Evolutionary conservation across 495 filamentous ascomycete genomes (phyloP).

Genomic region (Bathelium albidoporum): DNA sequence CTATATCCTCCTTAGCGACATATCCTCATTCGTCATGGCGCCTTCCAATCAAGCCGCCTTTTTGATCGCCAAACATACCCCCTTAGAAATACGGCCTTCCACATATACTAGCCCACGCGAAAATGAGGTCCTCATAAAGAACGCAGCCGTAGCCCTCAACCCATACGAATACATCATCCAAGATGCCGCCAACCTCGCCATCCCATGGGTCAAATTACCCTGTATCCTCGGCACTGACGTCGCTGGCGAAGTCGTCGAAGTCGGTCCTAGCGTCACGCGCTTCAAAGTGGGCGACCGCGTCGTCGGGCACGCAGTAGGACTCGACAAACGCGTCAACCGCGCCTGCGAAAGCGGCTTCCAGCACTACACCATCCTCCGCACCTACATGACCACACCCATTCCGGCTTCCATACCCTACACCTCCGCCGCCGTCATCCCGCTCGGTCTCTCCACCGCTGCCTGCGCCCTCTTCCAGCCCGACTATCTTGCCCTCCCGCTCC

Average conservation of each 20-base stretch:
- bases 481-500: constrained; percentile 28
- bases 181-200: background rate
- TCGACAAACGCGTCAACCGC: constrained; percentile 21
- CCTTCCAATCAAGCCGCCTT: too few species aligned
- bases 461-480: constrained; percentile 40
- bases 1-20: too few species aligned
- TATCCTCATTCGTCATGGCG: too few species aligned
- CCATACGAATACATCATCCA: constrained; percentile 36
- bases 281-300: constrained; percentile 40
- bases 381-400: constrained; percentile 33
- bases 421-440: constrained; percentile 41
- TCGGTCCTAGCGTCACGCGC: constrained; percentile 32
- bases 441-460: constrained; percentile 45
- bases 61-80: too few species aligned
- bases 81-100: too few species aligned
- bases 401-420: constrained; percentile 39
- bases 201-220: constrained; percentile 12
- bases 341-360: constrained; percentile 36
- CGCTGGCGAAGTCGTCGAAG: constrained; percentile 35
- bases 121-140: constrained; percentile 33
- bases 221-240: constrained; percentile 36
- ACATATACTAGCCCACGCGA: too few species aligned
- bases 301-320: constrained; percentile 27
- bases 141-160: constrained; percentile 31
- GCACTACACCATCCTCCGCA: constrained; percentile 34